Conservation (phyloP, 345 rosid species). For the Gossypium ekmanianum region DNA sequence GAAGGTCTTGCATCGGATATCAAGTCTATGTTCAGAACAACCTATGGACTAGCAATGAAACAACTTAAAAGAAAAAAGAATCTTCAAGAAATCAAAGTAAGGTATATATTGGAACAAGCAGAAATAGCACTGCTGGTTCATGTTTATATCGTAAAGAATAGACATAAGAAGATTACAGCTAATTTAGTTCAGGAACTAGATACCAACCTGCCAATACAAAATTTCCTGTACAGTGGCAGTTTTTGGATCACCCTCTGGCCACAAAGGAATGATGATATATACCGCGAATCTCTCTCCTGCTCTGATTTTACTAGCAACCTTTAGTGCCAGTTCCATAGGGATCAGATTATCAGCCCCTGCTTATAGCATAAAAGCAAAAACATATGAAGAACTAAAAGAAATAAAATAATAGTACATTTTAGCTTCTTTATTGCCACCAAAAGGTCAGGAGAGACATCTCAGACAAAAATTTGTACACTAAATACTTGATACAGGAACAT, state of each 20-base stretch:
- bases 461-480: background rate
- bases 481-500: background rate
- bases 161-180: background rate
- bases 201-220: conserved; percentile 85
- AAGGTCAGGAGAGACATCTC: background rate
- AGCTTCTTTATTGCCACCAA: background rate
- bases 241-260: conserved; percentile 99
- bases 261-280: conserved; percentile 79
- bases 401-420: background rate
- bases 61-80: background rate
- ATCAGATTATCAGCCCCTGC: conserved; percentile 95
- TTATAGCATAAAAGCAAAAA: conserved; percentile 19
- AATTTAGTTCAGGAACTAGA: background rate
- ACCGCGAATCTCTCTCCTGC: conserved; percentile 93
- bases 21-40: background rate
- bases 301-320: conserved; percentile 84
- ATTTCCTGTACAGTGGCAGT: conserved; percentile 81
- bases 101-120: background rate
- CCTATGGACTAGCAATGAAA: background rate
- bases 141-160: background rate
- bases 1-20: background rate
- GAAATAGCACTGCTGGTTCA: background rate
- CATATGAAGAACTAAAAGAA: background rate
- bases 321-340: conserved; percentile 94
- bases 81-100: conserved; percentile 1